Conservation (phyloP, 805 yeast genomes). For the Saturnispora bothae region DNA sequence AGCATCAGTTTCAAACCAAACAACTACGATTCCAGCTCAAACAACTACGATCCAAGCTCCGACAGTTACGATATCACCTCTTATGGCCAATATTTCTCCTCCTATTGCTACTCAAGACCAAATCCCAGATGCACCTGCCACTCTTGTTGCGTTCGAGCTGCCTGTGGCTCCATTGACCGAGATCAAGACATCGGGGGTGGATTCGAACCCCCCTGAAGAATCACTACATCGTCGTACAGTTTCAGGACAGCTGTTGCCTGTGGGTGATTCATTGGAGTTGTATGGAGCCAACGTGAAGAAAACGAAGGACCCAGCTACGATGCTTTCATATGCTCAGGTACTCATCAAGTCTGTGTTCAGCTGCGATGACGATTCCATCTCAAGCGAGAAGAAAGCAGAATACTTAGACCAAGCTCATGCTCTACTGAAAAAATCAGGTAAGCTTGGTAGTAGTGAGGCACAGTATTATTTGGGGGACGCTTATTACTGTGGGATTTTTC, state of each 20-base stretch:
- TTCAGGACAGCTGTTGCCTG: conserved; percentile 6
- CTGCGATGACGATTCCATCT: conserved; percentile 10
- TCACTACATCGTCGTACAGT: too few species aligned
- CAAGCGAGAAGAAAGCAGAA: conserved; percentile 33
- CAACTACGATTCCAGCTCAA: too few species aligned
- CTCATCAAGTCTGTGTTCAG: conserved; percentile 33
- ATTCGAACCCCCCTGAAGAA: too few species aligned
- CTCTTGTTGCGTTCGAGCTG: too few species aligned
- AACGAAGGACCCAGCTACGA: conserved; percentile 74
- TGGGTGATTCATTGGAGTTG: conserved; percentile 65
- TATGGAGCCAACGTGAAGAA: conserved; percentile 79
- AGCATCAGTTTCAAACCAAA: too few species aligned
- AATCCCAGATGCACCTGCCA: too few species aligned
- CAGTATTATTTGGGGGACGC: conserved; percentile 91
- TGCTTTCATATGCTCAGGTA: conserved; percentile 83
- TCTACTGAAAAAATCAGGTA: conserved; percentile 33
- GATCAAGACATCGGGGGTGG: too few species aligned
- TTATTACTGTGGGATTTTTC: conserved; percentile 67
- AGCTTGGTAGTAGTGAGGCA: conserved; percentile 54
- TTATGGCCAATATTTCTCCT: too few species aligned
- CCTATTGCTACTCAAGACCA: too few species aligned
- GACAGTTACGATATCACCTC: too few species aligned
- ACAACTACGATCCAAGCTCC: too few species aligned
- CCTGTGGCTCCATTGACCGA: too few species aligned
- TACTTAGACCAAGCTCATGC: conserved; percentile 68